These are phyloP conservation scores for Cutaneotrichosporon spelunceum DNA, from an alignment of 1,284 basidiomycete genomes.

Conservation along the genomic window DNA sequence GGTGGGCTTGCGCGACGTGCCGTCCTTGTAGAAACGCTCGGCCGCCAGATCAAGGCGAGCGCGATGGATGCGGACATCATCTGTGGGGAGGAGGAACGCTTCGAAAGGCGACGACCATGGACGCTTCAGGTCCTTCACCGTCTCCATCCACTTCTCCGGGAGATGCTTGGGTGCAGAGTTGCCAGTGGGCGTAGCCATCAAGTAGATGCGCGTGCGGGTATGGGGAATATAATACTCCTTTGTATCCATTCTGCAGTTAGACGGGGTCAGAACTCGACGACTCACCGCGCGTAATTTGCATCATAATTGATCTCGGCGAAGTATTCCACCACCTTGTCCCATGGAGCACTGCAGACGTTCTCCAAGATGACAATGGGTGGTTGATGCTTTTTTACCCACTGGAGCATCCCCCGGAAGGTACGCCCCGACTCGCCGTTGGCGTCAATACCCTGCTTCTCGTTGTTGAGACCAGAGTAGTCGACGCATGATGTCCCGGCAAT, in stretches of 20 bases:
- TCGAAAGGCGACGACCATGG: slow-evolving; percentile 87
- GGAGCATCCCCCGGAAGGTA: slow-evolving; percentile 87
- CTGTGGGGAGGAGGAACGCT: slow-evolving; percentile 82
- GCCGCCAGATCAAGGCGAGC: slow-evolving; percentile 77
- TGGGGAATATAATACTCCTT: slow-evolving; percentile 94
- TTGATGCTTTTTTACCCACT: slow-evolving; percentile 81
- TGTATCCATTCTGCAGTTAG: slow-evolving; percentile 65
- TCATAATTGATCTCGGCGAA: slow-evolving; percentile 76
- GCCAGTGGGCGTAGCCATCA: slow-evolving; percentile 59
- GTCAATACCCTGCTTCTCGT: slow-evolving; percentile 83
- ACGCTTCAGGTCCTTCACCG: slow-evolving; percentile 67
- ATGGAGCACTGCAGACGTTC: slow-evolving; percentile 89
- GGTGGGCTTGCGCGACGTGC: slow-evolving; percentile 57
- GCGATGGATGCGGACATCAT: slow-evolving; percentile 85
- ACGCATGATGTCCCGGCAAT: slow-evolving; percentile 94
- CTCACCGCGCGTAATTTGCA: slow-evolving; percentile 61
- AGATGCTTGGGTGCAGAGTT: slow-evolving; percentile 44
- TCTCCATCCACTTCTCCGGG: slow-evolving; percentile 67
- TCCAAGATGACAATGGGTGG: slow-evolving; percentile 89
- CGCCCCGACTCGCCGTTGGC: slow-evolving; percentile 84
- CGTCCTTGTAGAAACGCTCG: slow-evolving; percentile 40
- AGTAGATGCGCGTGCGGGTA: slow-evolving; percentile 83
- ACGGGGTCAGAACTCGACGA: background rate
- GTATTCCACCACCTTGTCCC: slow-evolving; percentile 70
- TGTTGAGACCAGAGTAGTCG: slow-evolving; percentile 93